Evolutionary conservation across 306 rosid species (phyloP).

Genomic region (Phaseolus lunatus): DNA sequence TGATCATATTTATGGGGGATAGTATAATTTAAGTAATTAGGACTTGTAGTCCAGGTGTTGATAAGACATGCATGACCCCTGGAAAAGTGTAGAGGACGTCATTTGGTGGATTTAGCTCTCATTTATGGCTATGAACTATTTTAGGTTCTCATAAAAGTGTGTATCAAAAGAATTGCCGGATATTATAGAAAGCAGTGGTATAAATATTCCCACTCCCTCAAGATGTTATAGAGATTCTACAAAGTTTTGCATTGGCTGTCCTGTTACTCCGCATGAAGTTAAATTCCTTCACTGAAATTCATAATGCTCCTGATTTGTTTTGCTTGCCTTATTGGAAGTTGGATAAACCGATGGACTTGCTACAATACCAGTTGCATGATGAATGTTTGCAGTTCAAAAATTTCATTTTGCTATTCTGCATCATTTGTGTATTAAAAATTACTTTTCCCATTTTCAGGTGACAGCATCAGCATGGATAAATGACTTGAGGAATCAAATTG

Average conservation of each 20-base stretch:
- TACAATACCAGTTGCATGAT: conserved; percentile 4
- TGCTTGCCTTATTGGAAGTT: conserved; percentile 5
- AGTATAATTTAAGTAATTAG: conserved; percentile 4
- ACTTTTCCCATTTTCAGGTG: conserved; percentile 61
- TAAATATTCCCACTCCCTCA: neutral
- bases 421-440: conserved; percentile 20
- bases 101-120: neutral
- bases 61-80: neutral
- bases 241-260: neutral
- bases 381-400: conserved; percentile 14
- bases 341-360: conserved; percentile 1
- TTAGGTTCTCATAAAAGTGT: conserved; percentile 15
- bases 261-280: neutral
- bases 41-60: neutral
- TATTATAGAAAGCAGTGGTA: neutral
- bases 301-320: conserved; percentile 11
- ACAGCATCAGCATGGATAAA: conserved; percentile 98
- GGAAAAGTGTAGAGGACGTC: neutral
- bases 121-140: conserved; percentile 1
- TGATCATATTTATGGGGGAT: conserved; percentile 21
- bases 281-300: conserved; percentile 9
- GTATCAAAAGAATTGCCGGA: neutral
- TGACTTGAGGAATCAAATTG: conserved; percentile 94
- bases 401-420: conserved; percentile 20
- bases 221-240: neutral